A percentile compares a stretch with the other conserved stretches of the same genome.
phyloP scores from a whole-genome alignment of 768 basidiomycete genomes.

The Auricularia cornea region DNA sequence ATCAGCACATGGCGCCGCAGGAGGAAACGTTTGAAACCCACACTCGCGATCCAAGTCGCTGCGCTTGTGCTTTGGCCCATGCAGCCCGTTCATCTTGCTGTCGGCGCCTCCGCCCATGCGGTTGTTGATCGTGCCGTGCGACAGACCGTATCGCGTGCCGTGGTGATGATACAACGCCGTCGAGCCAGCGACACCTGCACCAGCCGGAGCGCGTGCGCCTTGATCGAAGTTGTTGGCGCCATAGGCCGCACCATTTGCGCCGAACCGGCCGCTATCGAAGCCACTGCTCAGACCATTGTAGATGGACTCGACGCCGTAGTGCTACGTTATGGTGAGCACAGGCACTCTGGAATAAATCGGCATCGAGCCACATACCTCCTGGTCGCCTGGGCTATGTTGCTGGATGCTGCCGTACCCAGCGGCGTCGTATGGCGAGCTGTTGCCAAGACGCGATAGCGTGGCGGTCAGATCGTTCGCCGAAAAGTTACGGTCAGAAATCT shows the following conservation, averaged over 20 bases:
- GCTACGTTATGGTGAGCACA: constrained; percentile 18
- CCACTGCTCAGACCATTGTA: constrained; percentile 36
- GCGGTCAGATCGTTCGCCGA: constrained; percentile 54
- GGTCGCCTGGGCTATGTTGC: constrained; percentile 46
- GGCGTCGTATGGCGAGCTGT: constrained; percentile 12
- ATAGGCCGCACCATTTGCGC: constrained; percentile 27
- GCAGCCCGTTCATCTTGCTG: constrained; percentile 80
- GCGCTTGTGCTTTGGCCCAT: constrained; percentile 91
- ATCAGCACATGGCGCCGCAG: not conserved
- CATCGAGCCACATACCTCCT: constrained; percentile 31
- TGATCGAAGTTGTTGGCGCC: constrained; percentile 51
- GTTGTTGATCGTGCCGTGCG: constrained; percentile 44
- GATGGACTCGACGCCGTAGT: constrained; percentile 52
- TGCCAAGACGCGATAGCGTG: constrained; percentile 60
- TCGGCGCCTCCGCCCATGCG: constrained; percentile 38
- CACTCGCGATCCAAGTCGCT: constrained; percentile 88
- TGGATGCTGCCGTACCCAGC: constrained; percentile 44
- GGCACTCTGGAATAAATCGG: constrained; percentile 1
- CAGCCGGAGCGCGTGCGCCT: constrained; percentile 28
- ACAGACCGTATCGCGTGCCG: constrained; percentile 67
- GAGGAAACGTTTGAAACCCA: constrained; percentile 21
- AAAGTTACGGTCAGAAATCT: constrained; percentile 42
- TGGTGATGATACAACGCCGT: constrained; percentile 74
- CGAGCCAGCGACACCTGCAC: constrained; percentile 40
- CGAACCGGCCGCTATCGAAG: constrained; percentile 33